Evolutionary conservation across 2,329 filamentous ascomycete species (phyloP), one percentile per base, ranked within the genome.

Genomic region (Clonostachys rhizophaga): DNA sequence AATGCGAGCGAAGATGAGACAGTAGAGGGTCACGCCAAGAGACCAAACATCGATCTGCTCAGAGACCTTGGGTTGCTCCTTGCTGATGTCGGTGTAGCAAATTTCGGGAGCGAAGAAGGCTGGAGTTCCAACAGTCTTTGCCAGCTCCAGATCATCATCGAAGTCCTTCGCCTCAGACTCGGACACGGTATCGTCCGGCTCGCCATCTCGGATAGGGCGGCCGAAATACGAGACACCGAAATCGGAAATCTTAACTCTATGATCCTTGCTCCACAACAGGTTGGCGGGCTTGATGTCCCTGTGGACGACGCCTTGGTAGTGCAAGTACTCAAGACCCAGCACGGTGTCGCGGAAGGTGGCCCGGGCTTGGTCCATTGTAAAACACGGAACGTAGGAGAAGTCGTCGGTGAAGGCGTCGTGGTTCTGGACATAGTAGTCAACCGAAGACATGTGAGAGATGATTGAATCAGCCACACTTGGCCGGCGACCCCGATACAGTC

Each of bases 141-240:
- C 92, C n/a, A 99, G 75, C 63, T 97, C 94, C 50, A 95, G 83
- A 52, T 95, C 91, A 62, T 96, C 90, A 56, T 96, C 91, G 49
- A 95, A 83, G 58, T 95, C 89, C 39, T 83, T 84, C 11, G 89
- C 87, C 63, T 96, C 91, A 1, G 86, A 89, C 61, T 95, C 89
- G 5, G 86, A 86, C 16, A 73, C 84, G 50, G 70, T 84, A 48
- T 91, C 86, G 49, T 89, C 86, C 36, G 83, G 79, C 57, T 95
- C 89, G 46, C 87, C 88, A 42, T 95, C 89, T 37, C 89, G 80
- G 49, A 91, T 87, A 2, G 90, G 90, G 44, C 90, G 84, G 30
- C 94, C 94, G 52, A 99, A 89, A 65, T 97, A 99, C 2, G 94
- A 99, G 2, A 99, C 94, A 34, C 94, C 94, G 70, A 99, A 99